Conservation (phyloP, 352 stramenopile genomes). For the Phytophthora cajani region DNA sequence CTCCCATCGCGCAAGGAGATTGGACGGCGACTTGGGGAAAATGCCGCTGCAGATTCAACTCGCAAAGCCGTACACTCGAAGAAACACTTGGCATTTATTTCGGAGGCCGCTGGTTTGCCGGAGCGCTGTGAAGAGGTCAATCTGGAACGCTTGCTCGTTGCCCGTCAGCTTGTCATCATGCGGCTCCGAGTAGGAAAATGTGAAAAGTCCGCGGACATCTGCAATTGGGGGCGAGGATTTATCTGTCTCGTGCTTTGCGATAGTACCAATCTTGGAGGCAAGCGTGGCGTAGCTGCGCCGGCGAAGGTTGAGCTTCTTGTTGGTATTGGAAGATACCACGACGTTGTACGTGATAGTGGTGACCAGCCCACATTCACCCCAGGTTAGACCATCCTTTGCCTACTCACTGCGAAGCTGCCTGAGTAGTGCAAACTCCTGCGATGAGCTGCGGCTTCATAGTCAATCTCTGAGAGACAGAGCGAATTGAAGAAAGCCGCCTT, state of each 20-base stretch:
- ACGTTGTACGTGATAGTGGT: not conserved
- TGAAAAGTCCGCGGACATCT: not conserved
- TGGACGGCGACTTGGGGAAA: not conserved
- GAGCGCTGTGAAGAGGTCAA: not conserved
- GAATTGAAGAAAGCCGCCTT: conserved; percentile 3
- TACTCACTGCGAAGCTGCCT: not conserved
- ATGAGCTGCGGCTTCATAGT: not conserved
- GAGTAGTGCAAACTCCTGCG: not conserved
- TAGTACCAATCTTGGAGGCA: not conserved
- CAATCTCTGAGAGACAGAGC: not conserved
- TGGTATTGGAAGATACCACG: not conserved
- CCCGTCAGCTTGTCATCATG: not conserved
- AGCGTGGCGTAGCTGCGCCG: not conserved
- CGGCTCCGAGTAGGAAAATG: not conserved
- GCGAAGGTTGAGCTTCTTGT: not conserved
- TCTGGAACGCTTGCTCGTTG: not conserved
- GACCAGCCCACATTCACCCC: not conserved
- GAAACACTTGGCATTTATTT: too few species aligned
- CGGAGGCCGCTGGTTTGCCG: too few species aligned
- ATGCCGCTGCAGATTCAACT: too few species aligned
- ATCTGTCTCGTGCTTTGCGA: not conserved
- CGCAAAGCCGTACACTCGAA: too few species aligned
- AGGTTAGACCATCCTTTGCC: not conserved
- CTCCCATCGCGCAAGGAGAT: too few species aligned
- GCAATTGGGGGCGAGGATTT: not conserved